Percentiles rank a stretch among this genome's conserved stretches.
phyloP scores from a whole-genome alignment of 1,284 basidiomycete species.

The Papiliotrema nemorosa region DNA sequence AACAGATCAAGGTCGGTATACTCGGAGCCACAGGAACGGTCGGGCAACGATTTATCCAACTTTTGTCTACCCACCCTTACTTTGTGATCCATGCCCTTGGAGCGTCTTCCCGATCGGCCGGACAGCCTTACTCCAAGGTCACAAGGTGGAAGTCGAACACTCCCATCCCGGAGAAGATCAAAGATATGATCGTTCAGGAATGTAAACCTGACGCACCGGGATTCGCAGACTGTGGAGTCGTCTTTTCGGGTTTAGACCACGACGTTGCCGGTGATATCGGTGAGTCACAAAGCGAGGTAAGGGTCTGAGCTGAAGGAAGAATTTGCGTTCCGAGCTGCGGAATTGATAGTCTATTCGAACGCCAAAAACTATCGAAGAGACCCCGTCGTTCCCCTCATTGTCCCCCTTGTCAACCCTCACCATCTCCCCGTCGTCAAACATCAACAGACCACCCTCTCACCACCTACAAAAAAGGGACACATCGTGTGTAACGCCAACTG shows the following conservation, averaged over 20 bases:
- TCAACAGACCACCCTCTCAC: conserved; percentile 68
- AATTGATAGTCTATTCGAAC: conserved; percentile 94
- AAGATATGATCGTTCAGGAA: conserved; percentile 69
- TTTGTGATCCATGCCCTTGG: conserved; percentile 85
- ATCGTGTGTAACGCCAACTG: conserved; percentile 99
- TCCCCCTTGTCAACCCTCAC: conserved; percentile 88
- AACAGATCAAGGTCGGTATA: conserved; percentile 76
- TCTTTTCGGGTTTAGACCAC: conserved; percentile 93
- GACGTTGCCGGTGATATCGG: conserved; percentile 94
- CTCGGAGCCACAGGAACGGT: conserved; percentile 94
- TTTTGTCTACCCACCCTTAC: conserved; percentile 85
- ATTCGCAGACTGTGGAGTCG: conserved; percentile 77
- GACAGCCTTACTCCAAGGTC: conserved; percentile 73
- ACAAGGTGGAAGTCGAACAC: conserved; percentile 87
- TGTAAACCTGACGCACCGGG: conserved; percentile 65
- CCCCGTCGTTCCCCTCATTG: conserved; percentile 91
- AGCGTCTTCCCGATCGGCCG: conserved; percentile 83
- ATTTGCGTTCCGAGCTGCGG: conserved; percentile 76
- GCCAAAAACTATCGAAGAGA: conserved; percentile 96
- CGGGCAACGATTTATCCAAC: conserved; percentile 84
- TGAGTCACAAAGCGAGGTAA: conserved; percentile 53
- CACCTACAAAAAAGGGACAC: conserved; percentile 79
- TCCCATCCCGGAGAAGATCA: conserved; percentile 67
- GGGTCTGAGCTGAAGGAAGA: too few species aligned
- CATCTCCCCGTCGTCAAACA: conserved; percentile 83